phyloP scores from a whole-genome alignment of 2,329 filamentous ascomycete genomes.

The Colletotrichum cereale region DNA sequence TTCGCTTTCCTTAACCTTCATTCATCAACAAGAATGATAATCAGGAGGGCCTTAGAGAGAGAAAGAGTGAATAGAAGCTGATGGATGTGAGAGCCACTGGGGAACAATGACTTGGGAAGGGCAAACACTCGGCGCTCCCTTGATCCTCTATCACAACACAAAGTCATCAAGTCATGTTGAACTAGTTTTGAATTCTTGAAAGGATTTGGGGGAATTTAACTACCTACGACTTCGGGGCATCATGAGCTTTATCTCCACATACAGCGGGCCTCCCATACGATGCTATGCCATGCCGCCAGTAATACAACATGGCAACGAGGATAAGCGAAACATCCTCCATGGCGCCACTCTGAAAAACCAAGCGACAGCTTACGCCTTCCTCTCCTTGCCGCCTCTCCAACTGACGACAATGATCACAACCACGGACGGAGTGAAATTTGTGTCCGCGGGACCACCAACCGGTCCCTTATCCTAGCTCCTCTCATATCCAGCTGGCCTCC shows the following conservation, averaged over 20 bases:
- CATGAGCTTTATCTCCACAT: constrained; percentile 30
- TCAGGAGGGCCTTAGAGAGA: not conserved
- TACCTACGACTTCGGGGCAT: constrained; percentile 27
- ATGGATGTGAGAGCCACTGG: not conserved
- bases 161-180: constrained; percentile 4
- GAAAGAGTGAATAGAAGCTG: not conserved
- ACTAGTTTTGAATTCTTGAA: constrained; percentile 30
- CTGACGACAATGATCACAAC: constrained; percentile 8
- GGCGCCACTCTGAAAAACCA: constrained; percentile 18
- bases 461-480: constrained; percentile 19
- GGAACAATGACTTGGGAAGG: not conserved
- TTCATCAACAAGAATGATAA: not conserved
- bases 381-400: constrained; percentile 12
- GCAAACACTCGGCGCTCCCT: not conserved
- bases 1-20: not conserved
- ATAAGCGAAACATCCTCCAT: constrained; percentile 27
- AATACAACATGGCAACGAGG: constrained; percentile 14
- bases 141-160: not conserved
- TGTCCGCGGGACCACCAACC: constrained; percentile 22
- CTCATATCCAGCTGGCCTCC: constrained; percentile 39
- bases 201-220: constrained; percentile 29
- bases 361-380: constrained; percentile 22
- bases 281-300: constrained; percentile 34
- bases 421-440: constrained; percentile 9
- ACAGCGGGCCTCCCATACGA: constrained; percentile 27